Evolutionary conservation across 2,329 filamentous ascomycete species (phyloP), one percentile per base, ranked within the genome.

Genomic region (Ampelomyces quisqualis): DNA sequence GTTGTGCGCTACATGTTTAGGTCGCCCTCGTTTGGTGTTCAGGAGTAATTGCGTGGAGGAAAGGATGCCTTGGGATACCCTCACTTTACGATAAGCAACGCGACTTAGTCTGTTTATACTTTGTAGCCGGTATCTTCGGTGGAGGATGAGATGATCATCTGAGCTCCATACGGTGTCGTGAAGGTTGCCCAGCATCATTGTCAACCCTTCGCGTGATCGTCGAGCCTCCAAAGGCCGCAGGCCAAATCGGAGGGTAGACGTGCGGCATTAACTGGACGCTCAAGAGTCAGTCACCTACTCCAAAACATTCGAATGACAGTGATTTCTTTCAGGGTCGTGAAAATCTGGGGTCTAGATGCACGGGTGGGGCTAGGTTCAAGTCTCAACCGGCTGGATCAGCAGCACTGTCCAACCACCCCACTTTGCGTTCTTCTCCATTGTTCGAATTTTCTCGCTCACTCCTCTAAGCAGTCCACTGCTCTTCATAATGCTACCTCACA

Each of bases 1-100:
- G 10, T 19, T 8, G 10, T 28, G 8, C 14, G 17, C 3, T 18
- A 13, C 34, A 20, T 27, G 28, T 17, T 18, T 26, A 26, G 30
- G 30, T n/a, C 20, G 30, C 22, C 3, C 22, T 19, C 21, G 19
- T 32, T n/a, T 17, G 30, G 10, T 18, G 30, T 19, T 20, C 15
- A 20, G 9, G 10, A 20, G 18, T 31, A 31, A 19, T 31, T 29
- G 3, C 9, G 5, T 18, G 34, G 26, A 37, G 10, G 3, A 20
- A 17, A 24, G 11, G 28, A 5, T 34, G 20, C 14, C 21, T 33
- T 39, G 15, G 15, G 15, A 39, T 39, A 39, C 29, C 37, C 21
- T 39, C 37, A 21, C 23, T 35, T 35, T 10, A 9, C n/a, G 22
- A 27, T 10, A 7, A 32, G 13, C n/a, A 7, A 10, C 9, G 22